These are phyloP conservation scores for Hansenula lynferdii DNA, from an alignment of 1,139 yeast genomes.

Conservation along the genomic window DNA sequence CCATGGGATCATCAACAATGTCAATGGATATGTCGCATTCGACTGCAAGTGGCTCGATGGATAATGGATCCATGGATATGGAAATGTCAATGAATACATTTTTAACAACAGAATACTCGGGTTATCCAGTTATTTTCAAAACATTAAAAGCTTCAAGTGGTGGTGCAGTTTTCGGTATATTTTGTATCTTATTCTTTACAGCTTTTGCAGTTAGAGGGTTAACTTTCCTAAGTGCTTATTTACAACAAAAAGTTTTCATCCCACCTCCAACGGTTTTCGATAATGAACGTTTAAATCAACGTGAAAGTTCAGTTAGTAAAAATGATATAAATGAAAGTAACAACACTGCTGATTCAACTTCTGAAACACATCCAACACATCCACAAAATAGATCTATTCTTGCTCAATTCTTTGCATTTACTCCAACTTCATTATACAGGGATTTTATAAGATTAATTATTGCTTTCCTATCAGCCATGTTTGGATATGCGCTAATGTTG, in stretches of 20 bases:
- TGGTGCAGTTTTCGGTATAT: constrained; percentile 70
- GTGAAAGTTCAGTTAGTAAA: neutral
- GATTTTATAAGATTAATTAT: constrained; percentile 51
- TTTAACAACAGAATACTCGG: constrained; percentile 43
- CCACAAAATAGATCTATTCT: constrained; percentile 25
- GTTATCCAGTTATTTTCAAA: constrained; percentile 60
- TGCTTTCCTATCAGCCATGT: constrained; percentile 56
- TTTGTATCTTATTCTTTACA: constrained; percentile 50
- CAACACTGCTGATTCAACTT: constrained; percentile 1
- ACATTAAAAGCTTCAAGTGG: constrained; percentile 45
- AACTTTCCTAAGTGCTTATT: constrained; percentile 52
- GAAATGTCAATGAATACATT: constrained; percentile 48
- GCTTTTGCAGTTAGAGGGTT: constrained; percentile 57
- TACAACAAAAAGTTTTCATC: constrained; percentile 67
- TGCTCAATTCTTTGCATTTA: constrained; percentile 36
- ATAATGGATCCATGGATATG: constrained; percentile 12
- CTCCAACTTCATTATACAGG: constrained; percentile 35
- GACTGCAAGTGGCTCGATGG: constrained; percentile 8
- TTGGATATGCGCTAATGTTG: constrained; percentile 70
- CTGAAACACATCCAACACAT: neutral
- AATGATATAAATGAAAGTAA: neutral
- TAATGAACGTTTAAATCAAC: constrained; percentile 3
- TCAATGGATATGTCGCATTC: neutral
- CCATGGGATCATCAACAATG: constrained; percentile 5
- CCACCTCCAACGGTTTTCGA: constrained; percentile 12